Conservation (phyloP, 2,329 filamentous ascomycete species). For the Colletotrichum tabaci region DNA sequence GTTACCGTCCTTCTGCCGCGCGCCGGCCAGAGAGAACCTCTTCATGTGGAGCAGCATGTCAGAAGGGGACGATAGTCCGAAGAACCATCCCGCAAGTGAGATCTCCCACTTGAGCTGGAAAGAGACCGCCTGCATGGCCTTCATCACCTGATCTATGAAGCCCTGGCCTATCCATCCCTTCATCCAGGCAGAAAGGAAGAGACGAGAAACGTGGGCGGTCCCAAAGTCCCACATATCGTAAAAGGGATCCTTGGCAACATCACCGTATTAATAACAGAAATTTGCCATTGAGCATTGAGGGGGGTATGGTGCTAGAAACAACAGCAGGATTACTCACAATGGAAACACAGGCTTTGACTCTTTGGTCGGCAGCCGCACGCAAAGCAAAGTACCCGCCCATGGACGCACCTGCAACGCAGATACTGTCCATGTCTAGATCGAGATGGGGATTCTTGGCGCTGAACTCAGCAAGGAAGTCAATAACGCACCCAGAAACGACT, state of each 20-base stretch:
- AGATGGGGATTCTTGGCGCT: constrained; percentile 43
- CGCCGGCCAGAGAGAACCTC: constrained; percentile 32
- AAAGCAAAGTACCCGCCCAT: constrained; percentile 64
- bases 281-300: not conserved
- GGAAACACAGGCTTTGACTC: constrained; percentile 60
- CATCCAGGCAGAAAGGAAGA: constrained; percentile 46
- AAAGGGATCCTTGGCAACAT: constrained; percentile 46
- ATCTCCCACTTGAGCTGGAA: constrained; percentile 53
- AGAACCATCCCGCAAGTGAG: constrained; percentile 45
- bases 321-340: constrained; percentile 43
- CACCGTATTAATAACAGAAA: not conserved
- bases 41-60: constrained; percentile 46
- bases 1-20: constrained; percentile 29
- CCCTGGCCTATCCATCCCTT: constrained; percentile 46
- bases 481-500: constrained; percentile 49
- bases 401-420: constrained; percentile 57
- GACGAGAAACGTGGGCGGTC: constrained; percentile 45
- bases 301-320: not conserved
- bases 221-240: constrained; percentile 53
- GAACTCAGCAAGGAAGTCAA: constrained; percentile 49
- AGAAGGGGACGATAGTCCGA: constrained; percentile 44
- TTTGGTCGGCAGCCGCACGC: constrained; percentile 56
- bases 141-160: constrained; percentile 48
- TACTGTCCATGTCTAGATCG: constrained; percentile 53
- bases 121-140: constrained; percentile 37